phyloP scores from a whole-genome alignment of 2,329 filamentous ascomycete species.

The Fusarium sp. region DNA sequence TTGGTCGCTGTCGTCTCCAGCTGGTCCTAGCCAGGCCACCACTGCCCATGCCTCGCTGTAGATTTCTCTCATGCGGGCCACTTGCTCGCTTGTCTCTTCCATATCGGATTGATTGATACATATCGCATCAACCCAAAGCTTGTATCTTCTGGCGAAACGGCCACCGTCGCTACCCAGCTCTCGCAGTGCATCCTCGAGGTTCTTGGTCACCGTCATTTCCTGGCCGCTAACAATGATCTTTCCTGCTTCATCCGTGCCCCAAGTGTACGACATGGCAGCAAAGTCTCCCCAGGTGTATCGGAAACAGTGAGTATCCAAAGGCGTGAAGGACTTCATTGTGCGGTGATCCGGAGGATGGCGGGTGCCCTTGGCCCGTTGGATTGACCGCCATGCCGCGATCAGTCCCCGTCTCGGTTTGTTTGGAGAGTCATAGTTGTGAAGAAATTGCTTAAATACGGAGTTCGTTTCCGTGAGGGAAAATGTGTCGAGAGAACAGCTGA shows the following conservation, averaged over 20 bases:
- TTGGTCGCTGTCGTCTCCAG: constrained; percentile 14
- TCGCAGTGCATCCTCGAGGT: constrained; percentile 14
- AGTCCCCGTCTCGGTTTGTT: constrained; percentile 9
- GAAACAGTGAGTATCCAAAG: background rate
- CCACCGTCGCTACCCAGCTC: constrained; percentile 5
- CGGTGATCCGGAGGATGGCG: background rate
- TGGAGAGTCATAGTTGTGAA: constrained; percentile 8
- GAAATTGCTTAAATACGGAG: constrained; percentile 3
- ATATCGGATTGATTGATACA: constrained; percentile 21
- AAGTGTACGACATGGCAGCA: constrained; percentile 14
- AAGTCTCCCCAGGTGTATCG: constrained; percentile 21
- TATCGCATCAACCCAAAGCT: constrained; percentile 20
- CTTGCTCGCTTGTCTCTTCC: constrained; percentile 16
- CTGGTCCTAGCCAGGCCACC: constrained; percentile 18
- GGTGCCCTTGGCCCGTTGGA: constrained; percentile 6
- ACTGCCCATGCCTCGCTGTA: constrained; percentile 21
- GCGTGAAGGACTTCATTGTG: constrained; percentile 14
- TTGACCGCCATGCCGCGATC: constrained; percentile 17
- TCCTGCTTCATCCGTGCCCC: constrained; percentile 14
- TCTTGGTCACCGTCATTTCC: constrained; percentile 18
- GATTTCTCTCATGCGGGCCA: constrained; percentile 18
- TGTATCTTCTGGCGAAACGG: constrained; percentile 10
- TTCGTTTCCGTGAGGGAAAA: constrained; percentile 13
- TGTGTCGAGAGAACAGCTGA: constrained; percentile 15
- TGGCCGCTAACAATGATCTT: constrained; percentile 14